Evolutionary conservation across 768 basidiomycete species (phyloP).

Genomic region (Tulasnella sp.): DNA sequence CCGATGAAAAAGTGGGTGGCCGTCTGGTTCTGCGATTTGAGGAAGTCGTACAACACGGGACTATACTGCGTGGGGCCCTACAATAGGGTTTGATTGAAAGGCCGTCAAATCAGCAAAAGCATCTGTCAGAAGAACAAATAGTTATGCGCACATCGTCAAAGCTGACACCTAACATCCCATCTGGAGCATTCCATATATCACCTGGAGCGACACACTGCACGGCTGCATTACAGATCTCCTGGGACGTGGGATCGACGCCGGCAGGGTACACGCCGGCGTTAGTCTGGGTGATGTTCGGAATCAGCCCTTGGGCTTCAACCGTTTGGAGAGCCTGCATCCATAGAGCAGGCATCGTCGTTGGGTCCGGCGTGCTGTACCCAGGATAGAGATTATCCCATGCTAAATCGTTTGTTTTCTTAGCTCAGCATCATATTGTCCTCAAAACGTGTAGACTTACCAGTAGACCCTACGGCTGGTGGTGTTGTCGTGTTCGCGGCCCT

Average conservation of each 20-base stretch:
- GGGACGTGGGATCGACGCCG: not conserved
- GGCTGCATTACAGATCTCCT: not conserved
- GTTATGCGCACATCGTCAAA: slow-evolving; percentile 10
- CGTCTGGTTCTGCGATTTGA: slow-evolving; percentile 47
- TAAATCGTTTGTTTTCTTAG: no score
- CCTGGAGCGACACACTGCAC: not conserved
- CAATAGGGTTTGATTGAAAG: no score
- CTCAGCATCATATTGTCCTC: no score
- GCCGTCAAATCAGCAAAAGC: no score
- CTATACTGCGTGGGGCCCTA: slow-evolving; percentile 46
- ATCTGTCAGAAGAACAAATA: not conserved
- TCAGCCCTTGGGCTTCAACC: not conserved
- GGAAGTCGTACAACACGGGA: slow-evolving; percentile 47
- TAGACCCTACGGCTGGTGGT: no score
- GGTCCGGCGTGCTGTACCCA: not conserved
- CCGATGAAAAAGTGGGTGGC: slow-evolving; percentile 91
- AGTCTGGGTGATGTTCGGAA: not conserved
- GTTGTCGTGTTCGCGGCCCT: no score
- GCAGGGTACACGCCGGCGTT: not conserved
- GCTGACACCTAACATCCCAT: slow-evolving; percentile 5
- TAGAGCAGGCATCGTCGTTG: slow-evolving; percentile 5
- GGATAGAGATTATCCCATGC: no score
- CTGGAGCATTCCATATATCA: slow-evolving; percentile 7
- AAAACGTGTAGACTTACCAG: no score
- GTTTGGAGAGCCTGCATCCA: slow-evolving; percentile 5